phyloP scores from a whole-genome alignment of 1,139 yeast species.

The Debaryomyces sp. region DNA sequence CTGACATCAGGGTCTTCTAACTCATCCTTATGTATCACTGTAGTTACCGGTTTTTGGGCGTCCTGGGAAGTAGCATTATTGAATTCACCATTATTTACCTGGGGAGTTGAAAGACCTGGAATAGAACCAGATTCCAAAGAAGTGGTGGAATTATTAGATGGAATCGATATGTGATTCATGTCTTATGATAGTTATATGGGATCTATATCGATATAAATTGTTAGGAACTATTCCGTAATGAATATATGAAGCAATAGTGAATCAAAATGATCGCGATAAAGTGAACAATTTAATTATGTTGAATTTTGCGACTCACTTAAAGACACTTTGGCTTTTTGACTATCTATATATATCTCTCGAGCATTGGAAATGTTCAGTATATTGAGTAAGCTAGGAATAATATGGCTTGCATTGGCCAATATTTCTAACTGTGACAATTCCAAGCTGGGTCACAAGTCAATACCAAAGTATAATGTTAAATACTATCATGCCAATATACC shows the following conservation, averaged over 20 bases:
- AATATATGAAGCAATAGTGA: not conserved
- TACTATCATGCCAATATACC: conserved; percentile 19
- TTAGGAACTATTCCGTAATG: not conserved
- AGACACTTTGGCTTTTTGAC: not conserved
- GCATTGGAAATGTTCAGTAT: not conserved
- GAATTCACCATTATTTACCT: conserved; percentile 17
- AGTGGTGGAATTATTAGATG: conserved; percentile 3
- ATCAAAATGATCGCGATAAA: not conserved
- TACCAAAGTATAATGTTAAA: conserved; percentile 20
- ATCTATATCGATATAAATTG: not conserved
- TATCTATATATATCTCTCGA: not conserved
- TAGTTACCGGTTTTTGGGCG: not conserved
- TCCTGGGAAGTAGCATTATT: not conserved
- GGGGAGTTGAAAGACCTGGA: conserved; percentile 22
- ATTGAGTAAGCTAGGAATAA: not conserved
- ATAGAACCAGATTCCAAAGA: conserved; percentile 5
- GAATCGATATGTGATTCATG: not conserved
- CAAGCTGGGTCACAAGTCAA: not conserved
- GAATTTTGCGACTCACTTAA: not conserved
- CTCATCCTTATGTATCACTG: not conserved
- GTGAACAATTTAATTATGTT: not conserved
- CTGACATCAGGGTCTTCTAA: conserved; percentile 4
- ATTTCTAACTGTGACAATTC: not conserved
- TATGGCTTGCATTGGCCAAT: not conserved
- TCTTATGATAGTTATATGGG: not conserved